Evolutionary conservation across 1,139 yeast genomes (phyloP).

Genomic region (Saccharomyces pastorianus): DNA sequence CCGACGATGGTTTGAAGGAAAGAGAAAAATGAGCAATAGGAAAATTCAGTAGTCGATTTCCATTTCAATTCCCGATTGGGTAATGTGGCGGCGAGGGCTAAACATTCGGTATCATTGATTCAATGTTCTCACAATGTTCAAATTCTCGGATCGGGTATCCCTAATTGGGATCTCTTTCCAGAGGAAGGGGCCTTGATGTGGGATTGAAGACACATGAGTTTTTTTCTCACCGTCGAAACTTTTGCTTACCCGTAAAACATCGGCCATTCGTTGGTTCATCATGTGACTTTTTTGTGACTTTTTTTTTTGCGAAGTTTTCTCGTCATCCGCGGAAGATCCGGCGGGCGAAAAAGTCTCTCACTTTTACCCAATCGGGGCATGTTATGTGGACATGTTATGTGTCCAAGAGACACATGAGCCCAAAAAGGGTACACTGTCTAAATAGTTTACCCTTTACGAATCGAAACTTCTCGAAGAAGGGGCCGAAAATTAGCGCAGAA

Average conservation of each 20-base stretch:
- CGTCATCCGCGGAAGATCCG: background rate
- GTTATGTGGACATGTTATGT: background rate
- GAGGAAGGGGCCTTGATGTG: background rate
- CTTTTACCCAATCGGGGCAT: background rate
- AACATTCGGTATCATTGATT: background rate
- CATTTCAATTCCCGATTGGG: background rate
- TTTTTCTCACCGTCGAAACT: background rate
- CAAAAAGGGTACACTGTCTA: background rate
- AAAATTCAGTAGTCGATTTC: background rate
- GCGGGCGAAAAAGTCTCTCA: constrained; percentile 1
- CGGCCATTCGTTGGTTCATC: background rate
- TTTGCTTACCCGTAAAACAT: background rate
- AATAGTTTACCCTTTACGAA: background rate
- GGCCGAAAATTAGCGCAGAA: background rate
- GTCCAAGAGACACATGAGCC: background rate
- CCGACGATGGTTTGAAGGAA: background rate
- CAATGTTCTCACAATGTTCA: background rate
- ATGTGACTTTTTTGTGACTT: background rate
- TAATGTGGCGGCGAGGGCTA: background rate
- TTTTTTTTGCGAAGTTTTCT: background rate
- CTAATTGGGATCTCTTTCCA: background rate
- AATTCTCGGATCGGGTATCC: background rate
- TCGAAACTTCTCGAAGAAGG: background rate
- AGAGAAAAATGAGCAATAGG: background rate
- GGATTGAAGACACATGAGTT: background rate